Percentiles rank a stretch among this genome's conserved stretches.
Conservation (phyloP, 2,329 filamentous ascomycete genomes). For the Stagonosporopsis vannaccii region DNA sequence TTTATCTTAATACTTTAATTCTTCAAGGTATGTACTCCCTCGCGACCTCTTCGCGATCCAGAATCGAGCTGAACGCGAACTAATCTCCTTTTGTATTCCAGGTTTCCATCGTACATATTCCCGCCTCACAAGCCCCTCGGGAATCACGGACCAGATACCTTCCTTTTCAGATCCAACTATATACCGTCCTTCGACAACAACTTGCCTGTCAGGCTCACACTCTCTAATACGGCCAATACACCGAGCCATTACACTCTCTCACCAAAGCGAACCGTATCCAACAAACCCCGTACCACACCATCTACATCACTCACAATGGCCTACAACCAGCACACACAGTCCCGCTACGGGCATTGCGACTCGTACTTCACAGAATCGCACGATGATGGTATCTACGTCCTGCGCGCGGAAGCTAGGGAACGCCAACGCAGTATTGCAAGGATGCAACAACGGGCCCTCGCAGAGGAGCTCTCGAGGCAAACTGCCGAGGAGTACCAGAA, state of each 20-base stretch:
- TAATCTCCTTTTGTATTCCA: constrained; percentile 35
- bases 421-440: constrained; percentile 79
- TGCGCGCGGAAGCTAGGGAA: constrained; percentile 73
- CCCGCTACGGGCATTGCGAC: constrained; percentile 69
- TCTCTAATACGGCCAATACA: constrained; percentile 55
- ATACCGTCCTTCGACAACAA: constrained; percentile 61
- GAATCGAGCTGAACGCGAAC: constrained; percentile 21
- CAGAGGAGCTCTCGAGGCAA: constrained; percentile 83
- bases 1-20: constrained; percentile 58
- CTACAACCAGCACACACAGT: constrained; percentile 59
- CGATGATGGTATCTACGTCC: constrained; percentile 60
- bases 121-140: constrained; percentile 46
- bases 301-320: constrained; percentile 61
- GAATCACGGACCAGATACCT: constrained; percentile 46
- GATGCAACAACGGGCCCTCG: constrained; percentile 86
- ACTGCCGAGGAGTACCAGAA: constrained; percentile 92
- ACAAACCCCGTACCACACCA: constrained; percentile 45
- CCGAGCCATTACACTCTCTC: constrained; percentile 53
- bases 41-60: constrained; percentile 26
- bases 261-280: constrained; percentile 26
- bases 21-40: constrained; percentile 51
- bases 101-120: constrained; percentile 44
- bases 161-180: constrained; percentile 63
- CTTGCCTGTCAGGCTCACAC: constrained; percentile 58
- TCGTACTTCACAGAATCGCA: constrained; percentile 72